Evolutionary conservation across 75 land plant genomes (phyloP).

Genomic region (Larix kaempferi): DNA sequence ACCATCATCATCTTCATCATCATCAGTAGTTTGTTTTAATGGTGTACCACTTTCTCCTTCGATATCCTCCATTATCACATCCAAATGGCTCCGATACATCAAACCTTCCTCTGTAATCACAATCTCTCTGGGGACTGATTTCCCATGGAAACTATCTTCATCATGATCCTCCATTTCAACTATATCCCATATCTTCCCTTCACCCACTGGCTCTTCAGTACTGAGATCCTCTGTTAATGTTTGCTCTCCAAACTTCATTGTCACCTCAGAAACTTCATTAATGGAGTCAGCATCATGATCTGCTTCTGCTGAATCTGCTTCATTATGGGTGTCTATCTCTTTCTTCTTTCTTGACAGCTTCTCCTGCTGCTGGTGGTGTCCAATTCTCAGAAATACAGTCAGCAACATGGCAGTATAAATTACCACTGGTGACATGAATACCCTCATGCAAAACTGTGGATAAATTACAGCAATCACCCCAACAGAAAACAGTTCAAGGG

Average conservation of each 20-base stretch:
- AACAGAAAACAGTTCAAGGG: background rate
- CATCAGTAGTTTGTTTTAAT: background rate
- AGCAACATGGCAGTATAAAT: background rate
- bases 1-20: background rate
- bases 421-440: conserved; percentile 8
- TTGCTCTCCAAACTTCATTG: background rate
- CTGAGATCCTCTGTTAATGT: background rate
- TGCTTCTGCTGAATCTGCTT: too few relatives aligned
- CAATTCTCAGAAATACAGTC: background rate
- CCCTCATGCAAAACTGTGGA: conserved; percentile 7
- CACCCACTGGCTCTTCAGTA: too few relatives aligned
- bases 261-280: background rate
- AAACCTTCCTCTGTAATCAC: background rate
- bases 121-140: background rate
- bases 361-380: conserved; percentile 5
- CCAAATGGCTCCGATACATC: conserved; percentile 1
- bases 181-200: background rate
- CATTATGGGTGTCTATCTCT: background rate
- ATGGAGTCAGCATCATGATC: background rate
- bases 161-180: background rate
- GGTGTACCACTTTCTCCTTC: background rate
- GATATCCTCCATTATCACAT: conserved; percentile 1
- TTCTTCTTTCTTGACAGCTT: background rate
- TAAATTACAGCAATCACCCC: background rate
- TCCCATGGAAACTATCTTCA: background rate